phyloP scores from a whole-genome alignment of 129 eudicot species.

The Logfia minima region DNA sequence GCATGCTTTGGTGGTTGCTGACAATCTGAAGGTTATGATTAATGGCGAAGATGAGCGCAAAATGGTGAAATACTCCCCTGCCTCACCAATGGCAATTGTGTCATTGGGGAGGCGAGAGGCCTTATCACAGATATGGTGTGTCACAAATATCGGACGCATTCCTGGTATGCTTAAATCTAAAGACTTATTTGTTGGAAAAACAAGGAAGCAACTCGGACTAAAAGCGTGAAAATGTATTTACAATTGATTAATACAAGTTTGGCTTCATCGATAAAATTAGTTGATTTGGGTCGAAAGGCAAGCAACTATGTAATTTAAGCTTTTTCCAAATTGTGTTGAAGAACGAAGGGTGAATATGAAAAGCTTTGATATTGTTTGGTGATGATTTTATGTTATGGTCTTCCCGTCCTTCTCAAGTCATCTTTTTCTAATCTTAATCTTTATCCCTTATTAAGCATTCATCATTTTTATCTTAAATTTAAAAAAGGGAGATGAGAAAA shows the following conservation, averaged over 20 bases:
- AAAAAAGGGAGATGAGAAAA: too few relatives aligned
- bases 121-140: slow-evolving; percentile 40
- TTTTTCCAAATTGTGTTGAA: neutral
- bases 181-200: slow-evolving; percentile 71
- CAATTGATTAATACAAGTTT: neutral
- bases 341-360: neutral
- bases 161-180: slow-evolving; percentile 74
- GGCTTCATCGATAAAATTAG: neutral
- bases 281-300: neutral
- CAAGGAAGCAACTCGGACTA: slow-evolving; percentile 64
- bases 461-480: too few relatives aligned
- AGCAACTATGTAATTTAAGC: neutral
- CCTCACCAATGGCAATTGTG: slow-evolving; percentile 53
- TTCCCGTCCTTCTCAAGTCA: too few relatives aligned
- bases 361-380: slow-evolving; percentile 8
- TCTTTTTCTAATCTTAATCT: too few relatives aligned
- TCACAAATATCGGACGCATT: slow-evolving; percentile 50
- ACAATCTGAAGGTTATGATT: slow-evolving; percentile 52
- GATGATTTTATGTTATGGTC: too few relatives aligned
- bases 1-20: slow-evolving; percentile 52
- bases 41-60: slow-evolving; percentile 35
- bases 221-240: slow-evolving; percentile 22
- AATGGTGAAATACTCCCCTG: slow-evolving; percentile 49
- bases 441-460: too few relatives aligned
- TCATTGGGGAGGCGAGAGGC: slow-evolving; percentile 70